Evolutionary conservation across 2,329 filamentous ascomycete species (phyloP), one percentile per base, ranked within the genome.

Genomic region (Venturia effusa): DNA sequence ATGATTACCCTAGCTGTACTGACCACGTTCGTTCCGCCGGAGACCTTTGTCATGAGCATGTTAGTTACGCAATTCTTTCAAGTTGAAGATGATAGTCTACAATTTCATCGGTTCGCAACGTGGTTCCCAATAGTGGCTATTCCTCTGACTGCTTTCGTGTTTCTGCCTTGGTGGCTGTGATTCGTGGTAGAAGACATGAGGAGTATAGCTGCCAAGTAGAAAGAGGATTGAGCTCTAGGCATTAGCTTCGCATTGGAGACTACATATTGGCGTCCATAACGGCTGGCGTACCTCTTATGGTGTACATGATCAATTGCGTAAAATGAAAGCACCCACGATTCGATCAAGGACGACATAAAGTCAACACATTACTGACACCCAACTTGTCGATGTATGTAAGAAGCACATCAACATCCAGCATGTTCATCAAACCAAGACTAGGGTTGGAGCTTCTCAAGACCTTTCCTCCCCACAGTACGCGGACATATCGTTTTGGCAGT

Each of bases 341-440:
- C 19, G 4, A 32, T 57, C 51, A 57, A 34, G 51, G 27, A 57
- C 51, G 51, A n/a, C 51, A 57, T n/a, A 57, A n/a, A 5, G 24
- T 43, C n/a, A 27, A 27, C 11, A 59, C 63, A 40, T 60, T 60
- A 22, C 17, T n/a, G 22, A 90, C 89, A 0, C 88, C 85, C 64
- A 93, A 71, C 0, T 82, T 86, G 72, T 92, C 88, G 68, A 93
- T 80, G 72, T 93, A 93, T 0, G 70, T 81, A 66, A 93, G 70
- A 55, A 93, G 74, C 0, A 76, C 83, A 67, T 86, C 81, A 1
- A 86, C 72, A 11, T 87, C 85, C 37, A 92, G 68, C 88, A 93
- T 88, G 68, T 91, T 84, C 71, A 92, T 81, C 37, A 74, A 64
- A 0, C 87, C 88, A n/a, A 94, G 75, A 30, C 73, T 80, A 1